Conservation (phyloP, 1,284 basidiomycete genomes). For the Dichomitus squalens region DNA sequence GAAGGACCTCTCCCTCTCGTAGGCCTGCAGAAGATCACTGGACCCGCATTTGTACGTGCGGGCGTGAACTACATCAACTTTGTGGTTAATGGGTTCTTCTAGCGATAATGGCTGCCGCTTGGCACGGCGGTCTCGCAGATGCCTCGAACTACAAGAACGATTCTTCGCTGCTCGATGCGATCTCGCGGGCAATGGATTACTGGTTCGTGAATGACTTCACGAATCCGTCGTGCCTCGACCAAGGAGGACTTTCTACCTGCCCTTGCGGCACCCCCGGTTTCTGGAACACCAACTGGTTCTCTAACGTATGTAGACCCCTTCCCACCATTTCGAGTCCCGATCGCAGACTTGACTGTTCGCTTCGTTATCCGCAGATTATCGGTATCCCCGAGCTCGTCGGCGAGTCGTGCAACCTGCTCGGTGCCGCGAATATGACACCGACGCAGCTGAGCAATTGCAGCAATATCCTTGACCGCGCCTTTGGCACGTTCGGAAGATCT, state of each 20-base stretch:
- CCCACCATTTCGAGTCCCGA: neutral
- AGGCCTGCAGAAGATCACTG: slow-evolving; percentile 63
- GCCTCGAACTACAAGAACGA: slow-evolving; percentile 42
- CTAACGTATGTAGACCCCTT: slow-evolving; percentile 32
- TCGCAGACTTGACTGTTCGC: neutral
- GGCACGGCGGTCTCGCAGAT: slow-evolving; percentile 50
- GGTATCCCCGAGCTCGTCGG: slow-evolving; percentile 57
- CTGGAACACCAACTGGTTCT: slow-evolving; percentile 76
- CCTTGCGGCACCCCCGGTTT: slow-evolving; percentile 59
- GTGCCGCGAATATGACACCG: slow-evolving; percentile 41
- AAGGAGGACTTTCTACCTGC: slow-evolving; percentile 49
- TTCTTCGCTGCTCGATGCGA: slow-evolving; percentile 40
- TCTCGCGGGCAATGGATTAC: slow-evolving; percentile 57
- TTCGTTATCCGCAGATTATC: slow-evolving; percentile 46
- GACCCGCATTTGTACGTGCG: slow-evolving; percentile 53
- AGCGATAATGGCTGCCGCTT: slow-evolving; percentile 54
- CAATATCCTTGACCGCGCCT: slow-evolving; percentile 54
- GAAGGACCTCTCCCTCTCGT: neutral
- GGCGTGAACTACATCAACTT: too few species aligned
- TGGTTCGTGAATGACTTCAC: slow-evolving; percentile 69
- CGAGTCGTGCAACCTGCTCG: slow-evolving; percentile 59
- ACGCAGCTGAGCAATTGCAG: slow-evolving; percentile 50
- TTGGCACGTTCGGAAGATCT: slow-evolving; percentile 47
- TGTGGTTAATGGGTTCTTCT: neutral
- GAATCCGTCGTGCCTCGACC: slow-evolving; percentile 46